Conservation (phyloP, 305 asterid genomes). For the Solanum hybrid region DNA sequence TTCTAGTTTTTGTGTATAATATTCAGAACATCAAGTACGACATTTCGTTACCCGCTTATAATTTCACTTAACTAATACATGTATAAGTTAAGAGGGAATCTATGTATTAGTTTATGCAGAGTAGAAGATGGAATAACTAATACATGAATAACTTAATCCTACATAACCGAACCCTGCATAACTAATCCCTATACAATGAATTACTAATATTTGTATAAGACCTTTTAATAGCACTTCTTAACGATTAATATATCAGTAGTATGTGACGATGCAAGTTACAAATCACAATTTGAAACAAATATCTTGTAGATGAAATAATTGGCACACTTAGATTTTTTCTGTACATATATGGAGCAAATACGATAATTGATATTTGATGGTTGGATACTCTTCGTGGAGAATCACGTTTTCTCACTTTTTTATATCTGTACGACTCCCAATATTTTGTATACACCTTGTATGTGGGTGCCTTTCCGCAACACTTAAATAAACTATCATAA, state of each 20-base stretch:
- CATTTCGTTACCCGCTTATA: neutral
- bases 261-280: neutral
- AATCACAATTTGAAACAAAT: neutral
- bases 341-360: neutral
- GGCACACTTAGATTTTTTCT: neutral
- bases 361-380: neutral
- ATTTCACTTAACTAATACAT: neutral
- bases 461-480: neutral
- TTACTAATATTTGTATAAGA: neutral
- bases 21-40: neutral
- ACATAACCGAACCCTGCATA: neutral
- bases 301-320: neutral
- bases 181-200: neutral
- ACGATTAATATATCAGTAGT: neutral
- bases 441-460: neutral
- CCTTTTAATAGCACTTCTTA: neutral
- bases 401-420: neutral
- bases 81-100: neutral
- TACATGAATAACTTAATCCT: neutral
- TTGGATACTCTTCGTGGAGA: neutral
- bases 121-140: neutral
- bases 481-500: neutral
- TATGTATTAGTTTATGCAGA: neutral
- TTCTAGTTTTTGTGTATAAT: neutral
- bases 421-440: neutral